Base-by-base conservation (phyloP, 495 filamentous ascomycete genomes). In the Astrothelium subdiscretum region DNA sequence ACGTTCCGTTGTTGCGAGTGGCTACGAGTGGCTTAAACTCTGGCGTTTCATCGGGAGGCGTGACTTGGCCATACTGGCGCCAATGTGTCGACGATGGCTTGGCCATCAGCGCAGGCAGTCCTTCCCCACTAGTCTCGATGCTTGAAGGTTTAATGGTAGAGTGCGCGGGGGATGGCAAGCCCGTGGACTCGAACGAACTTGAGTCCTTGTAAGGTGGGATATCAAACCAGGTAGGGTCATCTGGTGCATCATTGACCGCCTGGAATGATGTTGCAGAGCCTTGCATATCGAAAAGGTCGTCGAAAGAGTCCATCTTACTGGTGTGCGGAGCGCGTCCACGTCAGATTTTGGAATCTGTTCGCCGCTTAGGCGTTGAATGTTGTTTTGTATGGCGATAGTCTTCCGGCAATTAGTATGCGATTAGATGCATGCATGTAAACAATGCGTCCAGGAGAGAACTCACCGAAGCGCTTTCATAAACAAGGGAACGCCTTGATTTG, bases 11-110 rank as follows among this genome's bases (percentile, higher is more conserved):
- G 43, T 5, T 2, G 48, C 51, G 22, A 58, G 59, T 32, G 62
- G 57, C 32, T 59, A 58, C n/a, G 52, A 32, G 1, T 60, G 62
- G 32, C 64, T 61, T n/a, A 65, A 63, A 44, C 42, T 24, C 58
- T 3, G 66, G 65, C 15, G 69, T 69, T 12, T 69, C 65, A 22
- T 68, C 65, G 18, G 67, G 67, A 13, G 65, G 69, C 6, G 69
- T 71, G 59, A 66, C 57, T 59, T 69, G 69, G 15, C 69, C 69
- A 35, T 64, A 43, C 1, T 66, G 48, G 35, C 65, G 31, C 35
- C 64, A 15, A 22, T 8, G 2, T 0, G 12, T 22, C 13, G 13
- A 5, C 5, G n/a, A 48, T 12, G 20, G 5, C 5, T n/a, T 22
- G 5, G 43, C 20, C 12, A 48, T 48, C n/a, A 48, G 11, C 43